These are phyloP conservation scores for Sugiyamaella paludigena DNA, from an alignment of 1,139 yeast species.

Conservation along the genomic window DNA sequence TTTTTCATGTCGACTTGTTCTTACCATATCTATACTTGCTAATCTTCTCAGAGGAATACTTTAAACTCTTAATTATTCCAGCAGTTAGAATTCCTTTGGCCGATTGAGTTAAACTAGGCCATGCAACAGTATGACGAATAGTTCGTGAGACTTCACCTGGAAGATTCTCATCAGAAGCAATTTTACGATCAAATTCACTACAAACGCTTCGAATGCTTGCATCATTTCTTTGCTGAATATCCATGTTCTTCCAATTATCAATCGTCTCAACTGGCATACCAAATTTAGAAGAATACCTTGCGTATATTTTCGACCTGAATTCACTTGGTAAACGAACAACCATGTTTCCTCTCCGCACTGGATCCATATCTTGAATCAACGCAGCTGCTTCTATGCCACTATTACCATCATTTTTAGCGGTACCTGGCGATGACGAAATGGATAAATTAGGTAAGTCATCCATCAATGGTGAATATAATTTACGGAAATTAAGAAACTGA, in stretches of 20 bases:
- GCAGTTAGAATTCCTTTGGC: constrained; percentile 85
- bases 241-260: constrained; percentile 5
- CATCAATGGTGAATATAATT: constrained; percentile 67
- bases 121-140: constrained; percentile 59
- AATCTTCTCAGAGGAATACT: constrained; percentile 75
- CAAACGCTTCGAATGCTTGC: constrained; percentile 8
- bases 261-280: constrained; percentile 12
- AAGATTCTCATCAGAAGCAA: constrained; percentile 45
- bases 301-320: constrained; percentile 50
- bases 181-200: constrained; percentile 38
- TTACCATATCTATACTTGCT: constrained; percentile 31
- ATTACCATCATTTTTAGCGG: constrained; percentile 19
- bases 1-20: background rate
- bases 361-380: constrained; percentile 40
- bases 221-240: constrained; percentile 3
- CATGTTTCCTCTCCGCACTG: constrained; percentile 39
- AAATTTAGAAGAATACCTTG: constrained; percentile 37
- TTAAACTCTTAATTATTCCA: constrained; percentile 67
- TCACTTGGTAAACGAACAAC: constrained; percentile 49
- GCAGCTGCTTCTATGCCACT: constrained; percentile 29
- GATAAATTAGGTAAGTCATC: constrained; percentile 44
- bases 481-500: constrained; percentile 66
- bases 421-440: constrained; percentile 26
- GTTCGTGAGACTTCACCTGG: constrained; percentile 43
- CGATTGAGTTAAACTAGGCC: constrained; percentile 73